Conservation (phyloP, 2,329 filamentous ascomycete species). For the Colletotrichum viniferum region DNA sequence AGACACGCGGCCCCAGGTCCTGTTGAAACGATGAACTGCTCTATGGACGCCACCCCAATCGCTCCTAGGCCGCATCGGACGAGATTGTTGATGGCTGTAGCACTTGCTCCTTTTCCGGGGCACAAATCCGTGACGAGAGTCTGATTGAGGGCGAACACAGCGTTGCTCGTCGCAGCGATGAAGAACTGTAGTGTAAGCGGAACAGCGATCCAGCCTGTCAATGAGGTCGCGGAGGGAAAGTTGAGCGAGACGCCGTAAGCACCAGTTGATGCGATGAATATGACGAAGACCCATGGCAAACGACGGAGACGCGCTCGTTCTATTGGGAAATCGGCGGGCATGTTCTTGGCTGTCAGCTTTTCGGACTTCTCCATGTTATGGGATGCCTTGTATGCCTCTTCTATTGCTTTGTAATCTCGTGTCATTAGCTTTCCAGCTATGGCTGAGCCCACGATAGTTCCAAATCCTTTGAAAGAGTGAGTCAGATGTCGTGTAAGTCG, state of each 20-base stretch:
- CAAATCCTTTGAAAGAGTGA: constrained; percentile 27
- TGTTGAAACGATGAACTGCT: neutral
- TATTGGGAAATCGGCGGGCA: constrained; percentile 44
- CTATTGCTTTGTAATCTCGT: constrained; percentile 26
- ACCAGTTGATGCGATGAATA: constrained; percentile 36
- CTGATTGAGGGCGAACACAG: constrained; percentile 38
- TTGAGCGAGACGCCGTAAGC: constrained; percentile 39
- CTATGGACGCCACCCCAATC: neutral
- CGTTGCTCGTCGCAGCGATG: constrained; percentile 39
- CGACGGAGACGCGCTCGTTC: constrained; percentile 43
- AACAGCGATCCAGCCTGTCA: constrained; percentile 28
- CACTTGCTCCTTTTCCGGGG: constrained; percentile 32
- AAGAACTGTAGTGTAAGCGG: constrained; percentile 34
- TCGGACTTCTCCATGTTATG: constrained; percentile 17
- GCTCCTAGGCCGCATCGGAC: constrained; percentile 6
- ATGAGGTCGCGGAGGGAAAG: constrained; percentile 1
- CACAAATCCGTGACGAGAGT: constrained; percentile 37
- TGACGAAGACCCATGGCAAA: constrained; percentile 38
- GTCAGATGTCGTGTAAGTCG: neutral
- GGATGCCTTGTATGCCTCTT: constrained; percentile 26
- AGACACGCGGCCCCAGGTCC: neutral
- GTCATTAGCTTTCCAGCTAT: constrained; percentile 47
- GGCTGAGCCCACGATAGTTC: constrained; percentile 45
- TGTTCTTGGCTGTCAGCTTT: constrained; percentile 30
- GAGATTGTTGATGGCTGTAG: constrained; percentile 38